Evolutionary conservation across 768 basidiomycete species (phyloP), one percentile per base, ranked within the genome.

Genomic region (Ramaria sp.): DNA sequence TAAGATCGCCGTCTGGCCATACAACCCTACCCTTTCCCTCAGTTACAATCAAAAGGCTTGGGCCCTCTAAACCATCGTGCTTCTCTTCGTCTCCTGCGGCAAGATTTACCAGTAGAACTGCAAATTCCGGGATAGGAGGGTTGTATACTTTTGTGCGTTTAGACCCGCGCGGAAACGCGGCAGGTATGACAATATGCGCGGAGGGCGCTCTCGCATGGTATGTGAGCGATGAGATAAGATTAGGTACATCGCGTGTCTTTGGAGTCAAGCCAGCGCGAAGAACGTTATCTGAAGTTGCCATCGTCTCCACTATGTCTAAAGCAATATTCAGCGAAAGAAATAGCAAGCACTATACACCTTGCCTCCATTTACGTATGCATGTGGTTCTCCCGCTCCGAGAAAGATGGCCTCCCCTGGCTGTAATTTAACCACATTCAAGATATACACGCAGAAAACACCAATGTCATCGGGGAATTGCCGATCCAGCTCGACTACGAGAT

Each of bases 261-360:
- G 96, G 95, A 0, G 96, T 99, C 38, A 99, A 81, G 13, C 96
- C 96, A 6, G 96, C 96, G 30, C 96, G 89, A 59, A 99, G 94
- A 67, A 99, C 96, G 67, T 98, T 98, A 71, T 99, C 96, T 0
- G 91, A 94, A 58, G 94, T 94, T 24, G 95, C 95, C 94, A 98
- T 98, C 71, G 92, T 95, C 65, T 98, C 96, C 64, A 98, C 91
- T 67, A 94, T 94, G 64, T 99, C 95, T 95, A 62, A 4, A 38
- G 44, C 30, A 43, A 22, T 4, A 25, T 42, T 25, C 38, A 25
- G 20, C 22, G 42, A 39, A 25, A 32, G 27, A 30, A 15, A 32
- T 37, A 25, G 30, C 25, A 34, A 15, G n/a, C 22, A 37, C 20
- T 2, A 36, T 16, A 37, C 45, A 27, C 58, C 81, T 58, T 61